phyloP scores from a whole-genome alignment of 2,329 filamentous ascomycete genomes.

The Colletotrichum sp. region DNA sequence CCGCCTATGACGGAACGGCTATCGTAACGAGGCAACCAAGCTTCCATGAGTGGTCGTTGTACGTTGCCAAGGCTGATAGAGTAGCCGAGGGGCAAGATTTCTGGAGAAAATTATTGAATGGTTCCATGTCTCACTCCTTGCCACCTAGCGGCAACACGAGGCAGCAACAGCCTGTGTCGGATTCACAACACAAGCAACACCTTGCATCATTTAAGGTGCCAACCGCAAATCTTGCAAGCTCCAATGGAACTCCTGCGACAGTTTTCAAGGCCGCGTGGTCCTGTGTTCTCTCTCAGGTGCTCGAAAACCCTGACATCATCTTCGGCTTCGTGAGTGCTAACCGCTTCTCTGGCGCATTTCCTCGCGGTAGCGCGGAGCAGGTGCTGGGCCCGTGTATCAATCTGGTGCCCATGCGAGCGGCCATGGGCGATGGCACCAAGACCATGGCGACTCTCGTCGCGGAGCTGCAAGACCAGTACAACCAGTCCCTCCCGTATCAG shows the following conservation, averaged over 20 bases:
- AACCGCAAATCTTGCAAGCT: neutral
- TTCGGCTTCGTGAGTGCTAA: neutral
- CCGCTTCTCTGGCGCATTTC: neutral
- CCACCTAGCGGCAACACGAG: neutral
- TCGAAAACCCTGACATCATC: rapidly evolving
- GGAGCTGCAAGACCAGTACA: neutral
- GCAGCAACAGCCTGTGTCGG: neutral
- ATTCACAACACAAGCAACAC: rapidly evolving
- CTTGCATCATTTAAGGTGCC: neutral
- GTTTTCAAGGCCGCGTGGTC: neutral
- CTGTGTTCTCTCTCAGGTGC: neutral
- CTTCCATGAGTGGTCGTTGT: neutral
- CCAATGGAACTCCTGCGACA: neutral
- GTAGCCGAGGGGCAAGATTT: neutral
- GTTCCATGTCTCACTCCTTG: neutral
- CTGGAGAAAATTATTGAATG: neutral
- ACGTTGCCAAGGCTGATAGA: neutral
- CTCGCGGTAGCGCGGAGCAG: neutral
- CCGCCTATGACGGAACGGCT: rapidly evolving
- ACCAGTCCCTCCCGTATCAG: neutral
- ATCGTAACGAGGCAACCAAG: neutral
- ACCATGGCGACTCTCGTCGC: neutral
- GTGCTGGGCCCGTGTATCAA: neutral
- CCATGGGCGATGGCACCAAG: neutral
- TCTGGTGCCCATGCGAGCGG: neutral